Evolutionary conservation across 768 basidiomycete genomes (phyloP), one percentile per base, ranked within the genome.

Genomic region (Udeniomyces megalosporus): DNA sequence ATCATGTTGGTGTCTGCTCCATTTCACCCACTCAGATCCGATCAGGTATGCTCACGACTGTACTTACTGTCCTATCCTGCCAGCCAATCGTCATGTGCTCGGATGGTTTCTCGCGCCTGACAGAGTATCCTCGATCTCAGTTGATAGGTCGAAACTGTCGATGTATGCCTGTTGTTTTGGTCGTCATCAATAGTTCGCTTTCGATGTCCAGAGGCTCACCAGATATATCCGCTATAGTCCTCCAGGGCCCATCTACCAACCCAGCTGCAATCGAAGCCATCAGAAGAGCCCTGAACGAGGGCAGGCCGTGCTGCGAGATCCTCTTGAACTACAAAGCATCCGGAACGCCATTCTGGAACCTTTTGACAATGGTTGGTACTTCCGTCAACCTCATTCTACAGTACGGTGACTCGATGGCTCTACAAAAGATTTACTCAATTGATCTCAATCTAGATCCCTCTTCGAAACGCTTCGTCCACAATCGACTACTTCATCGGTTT

Each of bases 1-100:
- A 55, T 24, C 53, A 55, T 32, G 31, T 26, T 34, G 3, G 31
- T 31, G 14, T 14, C 11, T 31, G 17, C 12, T 34, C 28, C 20
- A 7, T 3, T 7, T 10, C 50, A 28, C 15, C 11, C 0, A 17
- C 28, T 31, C n/a, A 1, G 2, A 22, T 28, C 22, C 6, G 26
- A 2, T 51, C 29, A 31, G 3, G 1, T 6, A 10, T 52, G 7
- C 2, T 12, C 28, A 15, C 50, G 28, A 31, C 28, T 20, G n/a
- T 12, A 24, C 12, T 10, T 51, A 1, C 31, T 8, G 24, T 26
- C 28, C 28, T 51, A 15, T 29, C 26, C 51, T 20, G n/a, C n/a
- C n/a, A n/a, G n/a, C n/a, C n/a, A n/a, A n/a, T n/a, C n/a, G 53
- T 55, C 53, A 55, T 55, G 53, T 55, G 53, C 35, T 55, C 53